Evolutionary conservation across 2,329 filamentous ascomycete genomes (phyloP).

Genomic region (Exophiala aquamarina): DNA sequence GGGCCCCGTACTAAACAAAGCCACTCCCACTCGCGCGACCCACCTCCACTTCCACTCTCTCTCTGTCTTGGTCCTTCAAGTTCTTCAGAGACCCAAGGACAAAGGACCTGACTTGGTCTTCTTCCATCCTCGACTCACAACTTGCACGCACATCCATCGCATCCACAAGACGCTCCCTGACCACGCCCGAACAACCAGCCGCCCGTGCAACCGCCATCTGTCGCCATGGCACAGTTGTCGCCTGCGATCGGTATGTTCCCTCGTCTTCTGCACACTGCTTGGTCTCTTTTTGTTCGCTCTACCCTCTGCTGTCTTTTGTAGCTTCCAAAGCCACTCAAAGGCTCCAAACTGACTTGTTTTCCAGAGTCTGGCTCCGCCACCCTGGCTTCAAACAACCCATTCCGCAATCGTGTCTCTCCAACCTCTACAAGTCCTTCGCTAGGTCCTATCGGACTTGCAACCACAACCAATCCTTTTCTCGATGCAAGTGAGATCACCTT

Average conservation of each 20-base stretch:
- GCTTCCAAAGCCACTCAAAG: too few relatives aligned
- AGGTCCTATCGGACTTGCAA: slow-evolving; percentile 45
- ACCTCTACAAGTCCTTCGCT: slow-evolving; percentile 28
- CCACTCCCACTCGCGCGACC: background rate
- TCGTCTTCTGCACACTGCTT: too few relatives aligned
- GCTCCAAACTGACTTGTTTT: slow-evolving; percentile 11
- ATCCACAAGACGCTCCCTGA: too few relatives aligned
- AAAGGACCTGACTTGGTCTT: background rate
- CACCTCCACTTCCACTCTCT: slow-evolving; percentile 1
- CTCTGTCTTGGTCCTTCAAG: background rate
- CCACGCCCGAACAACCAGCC: too few relatives aligned
- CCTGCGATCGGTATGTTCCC: too few relatives aligned
- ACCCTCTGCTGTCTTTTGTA: too few relatives aligned
- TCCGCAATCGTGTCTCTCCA: slow-evolving; percentile 46
- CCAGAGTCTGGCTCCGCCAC: slow-evolving; percentile 26
- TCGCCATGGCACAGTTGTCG: too few relatives aligned
- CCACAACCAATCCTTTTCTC: slow-evolving; percentile 64
- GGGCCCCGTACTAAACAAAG: too few relatives aligned
- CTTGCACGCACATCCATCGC: too few relatives aligned
- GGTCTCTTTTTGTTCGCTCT: background rate
- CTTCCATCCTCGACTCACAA: background rate
- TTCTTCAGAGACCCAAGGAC: too few relatives aligned
- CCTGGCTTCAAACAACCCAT: slow-evolving; percentile 49
- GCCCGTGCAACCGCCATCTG: too few relatives aligned
- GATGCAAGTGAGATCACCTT: slow-evolving; percentile 42